Evolutionary conservation across 495 filamentous ascomycete genomes (phyloP).

Genomic region (Bryoglossum gracile): DNA sequence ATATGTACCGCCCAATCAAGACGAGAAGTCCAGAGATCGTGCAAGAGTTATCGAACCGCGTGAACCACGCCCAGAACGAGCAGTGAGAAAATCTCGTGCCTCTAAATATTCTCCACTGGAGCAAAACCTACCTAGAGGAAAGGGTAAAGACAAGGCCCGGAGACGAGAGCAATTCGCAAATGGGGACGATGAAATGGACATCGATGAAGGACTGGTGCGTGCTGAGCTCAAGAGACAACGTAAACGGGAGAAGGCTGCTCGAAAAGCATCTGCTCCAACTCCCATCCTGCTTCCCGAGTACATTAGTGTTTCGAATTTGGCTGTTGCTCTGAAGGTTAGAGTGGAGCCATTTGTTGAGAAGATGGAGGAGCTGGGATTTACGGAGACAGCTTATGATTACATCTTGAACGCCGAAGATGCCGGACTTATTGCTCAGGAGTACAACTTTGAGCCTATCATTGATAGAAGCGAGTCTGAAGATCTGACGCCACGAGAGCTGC

Average conservation of each 20-base stretch:
- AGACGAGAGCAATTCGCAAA: constrained; percentile 17
- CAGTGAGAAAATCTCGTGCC: too few relatives aligned
- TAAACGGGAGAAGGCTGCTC: constrained; percentile 23
- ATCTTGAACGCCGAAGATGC: constrained; percentile 87
- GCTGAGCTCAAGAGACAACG: constrained; percentile 20
- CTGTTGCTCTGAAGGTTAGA: constrained; percentile 66
- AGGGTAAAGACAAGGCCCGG: constrained; percentile 19
- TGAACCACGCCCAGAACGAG: too few relatives aligned
- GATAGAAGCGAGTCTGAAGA: constrained; percentile 61
- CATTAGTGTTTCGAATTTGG: constrained; percentile 80
- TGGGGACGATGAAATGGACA: constrained; percentile 12
- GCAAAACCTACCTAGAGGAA: constrained; percentile 12
- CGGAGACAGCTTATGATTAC: constrained; percentile 68
- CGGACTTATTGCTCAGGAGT: constrained; percentile 84
- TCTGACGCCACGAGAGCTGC: constrained; percentile 60
- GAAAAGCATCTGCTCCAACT: constrained; percentile 39
- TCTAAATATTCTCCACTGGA: too few relatives aligned
- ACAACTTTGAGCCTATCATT: constrained; percentile 86
- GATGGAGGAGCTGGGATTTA: constrained; percentile 77
- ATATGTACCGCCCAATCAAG: too few relatives aligned
- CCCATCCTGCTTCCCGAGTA: constrained; percentile 81
- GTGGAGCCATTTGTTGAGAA: constrained; percentile 64
- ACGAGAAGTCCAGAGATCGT: too few relatives aligned
- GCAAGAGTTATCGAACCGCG: too few relatives aligned
- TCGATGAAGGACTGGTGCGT: constrained; percentile 12